Conservation (phyloP, 2,329 filamentous ascomycete genomes). For the Colletotrichum sp. region DNA sequence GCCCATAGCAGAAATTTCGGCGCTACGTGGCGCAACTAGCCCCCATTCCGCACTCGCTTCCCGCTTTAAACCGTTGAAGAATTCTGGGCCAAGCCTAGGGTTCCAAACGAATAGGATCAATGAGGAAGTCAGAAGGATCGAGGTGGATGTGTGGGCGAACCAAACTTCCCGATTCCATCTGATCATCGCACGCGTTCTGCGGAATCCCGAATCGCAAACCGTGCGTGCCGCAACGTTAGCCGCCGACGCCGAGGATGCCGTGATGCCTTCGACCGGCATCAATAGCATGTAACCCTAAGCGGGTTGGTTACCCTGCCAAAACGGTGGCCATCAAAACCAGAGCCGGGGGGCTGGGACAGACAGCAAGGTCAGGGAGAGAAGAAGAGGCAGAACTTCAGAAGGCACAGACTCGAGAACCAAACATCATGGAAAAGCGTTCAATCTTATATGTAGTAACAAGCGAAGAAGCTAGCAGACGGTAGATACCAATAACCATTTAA, state of each 20-base stretch:
- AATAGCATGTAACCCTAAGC: background rate
- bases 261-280: background rate
- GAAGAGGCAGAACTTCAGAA: background rate
- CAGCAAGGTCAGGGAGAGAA: background rate
- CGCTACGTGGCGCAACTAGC: background rate
- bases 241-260: background rate
- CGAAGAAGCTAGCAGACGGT: background rate
- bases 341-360: background rate
- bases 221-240: background rate
- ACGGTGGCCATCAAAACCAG: background rate
- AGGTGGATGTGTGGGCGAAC: background rate
- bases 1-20: background rate
- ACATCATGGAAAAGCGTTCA: background rate
- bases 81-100: background rate
- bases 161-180: background rate
- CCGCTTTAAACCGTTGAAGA: background rate
- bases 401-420: background rate
- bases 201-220: background rate
- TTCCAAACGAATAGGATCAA: background rate
- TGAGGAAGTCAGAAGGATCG: background rate
- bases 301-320: background rate
- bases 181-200: background rate
- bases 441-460: background rate
- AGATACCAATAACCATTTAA: background rate
- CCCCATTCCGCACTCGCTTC: background rate